Evolutionary conservation across 192 early-diverging fungal genomes (phyloP), one percentile per base, ranked within the genome.

Genomic region (Entomortierella beljakovae): DNA sequence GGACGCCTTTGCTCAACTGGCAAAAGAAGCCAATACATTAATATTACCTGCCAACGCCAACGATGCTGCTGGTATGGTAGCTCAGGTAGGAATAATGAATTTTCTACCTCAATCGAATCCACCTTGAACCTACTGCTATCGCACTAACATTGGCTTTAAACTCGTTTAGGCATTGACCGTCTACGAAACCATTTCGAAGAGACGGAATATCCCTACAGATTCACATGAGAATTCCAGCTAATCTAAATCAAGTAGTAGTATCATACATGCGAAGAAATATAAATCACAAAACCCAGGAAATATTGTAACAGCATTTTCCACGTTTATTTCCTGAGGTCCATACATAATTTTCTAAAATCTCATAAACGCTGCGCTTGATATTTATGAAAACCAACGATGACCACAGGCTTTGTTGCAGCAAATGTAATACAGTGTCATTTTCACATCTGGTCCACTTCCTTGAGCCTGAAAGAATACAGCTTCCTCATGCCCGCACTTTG

Each of bases 21-120:
- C 97, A 33, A 99, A 98, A 81, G 89, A 97, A 72, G 84, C 89
- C 50, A 97, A 90, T 37, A 95, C 97, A 0, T 86, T 98, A n/a
- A 89, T 99, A 43, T 89, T 99, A 15, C 97, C 96, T 4, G 87
- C 91, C 28, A 85, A 90, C 38, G 88, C 93, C 22, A 88, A 85
- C 40, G 94, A 97, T 70, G 89, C 93, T 18, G 90, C 91, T 10
- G 85, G 89, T 23, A 96, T 97, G 92, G 96, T 98, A 23, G 89
- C 94, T 29, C 94, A 97, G 87, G 89, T 91, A 81, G n/a, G n/a
- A n/a, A n/a, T n/a, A n/a, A n/a, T n/a, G n/a, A n/a, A n/a, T n/a
- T n/a, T n/a, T n/a, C n/a, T n/a, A n/a, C n/a, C n/a, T n/a, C n/a
- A n/a, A n/a, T n/a, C n/a, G n/a, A n/a, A n/a, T n/a, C n/a, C n/a